Conservation (phyloP, 1,284 basidiomycete genomes). For the Ceratobasidium sp. region DNA sequence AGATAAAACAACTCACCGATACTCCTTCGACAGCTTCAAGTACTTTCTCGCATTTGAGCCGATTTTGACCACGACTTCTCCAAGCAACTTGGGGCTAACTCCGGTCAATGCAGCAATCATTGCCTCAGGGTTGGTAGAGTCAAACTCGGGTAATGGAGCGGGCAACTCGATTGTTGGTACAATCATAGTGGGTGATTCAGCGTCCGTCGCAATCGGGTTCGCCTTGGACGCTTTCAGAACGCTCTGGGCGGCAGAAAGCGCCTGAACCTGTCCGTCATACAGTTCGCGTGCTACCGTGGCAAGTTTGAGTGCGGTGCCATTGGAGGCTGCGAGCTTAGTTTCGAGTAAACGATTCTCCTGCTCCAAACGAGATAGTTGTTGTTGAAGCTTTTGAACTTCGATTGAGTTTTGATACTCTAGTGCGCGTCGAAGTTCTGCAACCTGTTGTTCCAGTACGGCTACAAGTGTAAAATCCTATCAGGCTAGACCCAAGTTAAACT, state of each 20-base stretch:
- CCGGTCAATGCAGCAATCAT: slow-evolving; percentile 71
- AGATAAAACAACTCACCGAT: slow-evolving; percentile 54
- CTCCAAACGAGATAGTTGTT: slow-evolving; percentile 25
- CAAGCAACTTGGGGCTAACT: slow-evolving; percentile 83
- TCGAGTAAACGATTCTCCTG: slow-evolving; percentile 44
- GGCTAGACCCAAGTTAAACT: too few relatives aligned
- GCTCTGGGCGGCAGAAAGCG: slow-evolving; percentile 21
- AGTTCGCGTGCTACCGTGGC: slow-evolving; percentile 50
- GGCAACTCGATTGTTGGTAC: slow-evolving; percentile 18
- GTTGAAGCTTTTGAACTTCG: slow-evolving; percentile 47
- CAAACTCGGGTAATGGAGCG: slow-evolving; percentile 49
- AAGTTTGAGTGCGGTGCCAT: slow-evolving; percentile 49
- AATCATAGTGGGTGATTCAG: not conserved
- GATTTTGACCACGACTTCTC: slow-evolving; percentile 80
- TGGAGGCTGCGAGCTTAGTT: slow-evolving; percentile 48
- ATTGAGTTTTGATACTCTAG: slow-evolving; percentile 38
- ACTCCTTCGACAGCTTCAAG: slow-evolving; percentile 95
- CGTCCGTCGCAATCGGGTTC: slow-evolving; percentile 12
- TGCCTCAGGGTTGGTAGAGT: slow-evolving; percentile 70
- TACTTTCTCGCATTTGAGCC: slow-evolving; percentile 90
- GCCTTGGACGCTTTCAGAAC: slow-evolving; percentile 36
- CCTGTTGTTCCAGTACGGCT: slow-evolving; percentile 86
- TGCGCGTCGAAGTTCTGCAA: slow-evolving; percentile 68
- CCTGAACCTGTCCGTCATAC: slow-evolving; percentile 48
- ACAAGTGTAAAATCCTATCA: not conserved